Base-by-base conservation (phyloP, 108 stramenopile species). In the Nitzschia putrida region DNA sequence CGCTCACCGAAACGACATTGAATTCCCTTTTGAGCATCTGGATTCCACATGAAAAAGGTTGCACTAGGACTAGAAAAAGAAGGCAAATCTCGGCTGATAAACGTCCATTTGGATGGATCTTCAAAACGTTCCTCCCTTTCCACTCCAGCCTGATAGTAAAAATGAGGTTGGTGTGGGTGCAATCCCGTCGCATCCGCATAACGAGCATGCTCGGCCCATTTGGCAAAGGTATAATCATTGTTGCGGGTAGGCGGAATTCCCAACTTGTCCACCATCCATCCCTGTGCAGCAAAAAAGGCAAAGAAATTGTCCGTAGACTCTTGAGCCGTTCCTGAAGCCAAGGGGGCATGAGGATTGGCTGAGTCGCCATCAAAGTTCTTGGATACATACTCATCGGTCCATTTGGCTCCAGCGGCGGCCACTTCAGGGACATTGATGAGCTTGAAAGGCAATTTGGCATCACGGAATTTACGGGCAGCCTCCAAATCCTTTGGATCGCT, bases 1-100 rank as follows among this genome's bases (percentile, higher is more conserved):
- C 91, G 83, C 56, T 89, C 83, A 49, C 88, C 91, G 75, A 95
- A 88, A 10, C 92, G 81, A 55, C 92, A 95, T 68, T 95, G 94
- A 44, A 92, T 90, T 21, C 94, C 94, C 81, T 91, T 93, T 77
- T 90, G 86, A 43, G 66, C 68, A 44, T 77, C 53, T 7, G 87
- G 85, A 51, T 83, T 53, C 51, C 87, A 88, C 11, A 79, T 50
- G 65, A 93, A 88, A 53, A 93, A 90, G 11, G 81, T 90, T 41
- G 68, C 73, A 10, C 0, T 49, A 5, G 88, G 81, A 45, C 64
- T 77, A 4, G 79, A 77, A 73, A 92, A 92, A 18, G 85, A 85
- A 24, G 89, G 89, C 29, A 95, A 76, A 68, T 95, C 94, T 18
- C 64, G 66, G 23, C 74, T 78, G 16, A 95, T 86, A 80, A 95